These are phyloP conservation scores for Fusarium sacchari DNA, from an alignment of 2,329 filamentous ascomycete genomes.

Conservation along the genomic window DNA sequence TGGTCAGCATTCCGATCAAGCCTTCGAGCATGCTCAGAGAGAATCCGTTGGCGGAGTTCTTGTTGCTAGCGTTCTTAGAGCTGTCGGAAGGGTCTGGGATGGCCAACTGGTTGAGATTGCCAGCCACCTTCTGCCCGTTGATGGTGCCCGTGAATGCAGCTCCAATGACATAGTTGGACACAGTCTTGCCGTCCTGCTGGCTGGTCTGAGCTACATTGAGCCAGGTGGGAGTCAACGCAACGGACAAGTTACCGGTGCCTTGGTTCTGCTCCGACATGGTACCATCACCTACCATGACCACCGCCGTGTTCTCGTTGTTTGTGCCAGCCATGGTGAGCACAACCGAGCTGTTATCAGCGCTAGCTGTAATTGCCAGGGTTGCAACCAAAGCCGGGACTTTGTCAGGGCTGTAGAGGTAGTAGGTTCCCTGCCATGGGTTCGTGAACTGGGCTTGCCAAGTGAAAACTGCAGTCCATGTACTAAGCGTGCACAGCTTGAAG, in stretches of 20 bases:
- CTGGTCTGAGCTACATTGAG: neutral
- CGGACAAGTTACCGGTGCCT: neutral
- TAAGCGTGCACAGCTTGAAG: neutral
- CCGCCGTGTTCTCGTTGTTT: neutral
- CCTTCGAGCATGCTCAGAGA: neutral
- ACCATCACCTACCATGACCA: neutral
- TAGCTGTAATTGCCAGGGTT: neutral
- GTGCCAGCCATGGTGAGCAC: neutral
- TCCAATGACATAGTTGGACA: neutral
- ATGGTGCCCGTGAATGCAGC: neutral
- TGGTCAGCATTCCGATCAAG: neutral
- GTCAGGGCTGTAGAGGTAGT: neutral
- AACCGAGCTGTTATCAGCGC: neutral
- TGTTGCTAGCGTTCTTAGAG: neutral
- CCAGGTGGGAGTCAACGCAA: accelerated
- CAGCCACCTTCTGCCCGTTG: neutral
- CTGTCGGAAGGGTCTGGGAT: neutral
- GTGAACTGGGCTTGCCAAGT: constrained; percentile 8
- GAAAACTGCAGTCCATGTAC: neutral
- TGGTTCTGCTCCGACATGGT: neutral
- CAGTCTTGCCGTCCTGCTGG: neutral
- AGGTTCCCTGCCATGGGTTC: constrained; percentile 1
- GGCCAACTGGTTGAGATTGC: neutral
- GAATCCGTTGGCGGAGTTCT: neutral
- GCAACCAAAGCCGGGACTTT: neutral